Conservation (phyloP, 306 rosid species). For the Trifolium fragiferum region DNA sequence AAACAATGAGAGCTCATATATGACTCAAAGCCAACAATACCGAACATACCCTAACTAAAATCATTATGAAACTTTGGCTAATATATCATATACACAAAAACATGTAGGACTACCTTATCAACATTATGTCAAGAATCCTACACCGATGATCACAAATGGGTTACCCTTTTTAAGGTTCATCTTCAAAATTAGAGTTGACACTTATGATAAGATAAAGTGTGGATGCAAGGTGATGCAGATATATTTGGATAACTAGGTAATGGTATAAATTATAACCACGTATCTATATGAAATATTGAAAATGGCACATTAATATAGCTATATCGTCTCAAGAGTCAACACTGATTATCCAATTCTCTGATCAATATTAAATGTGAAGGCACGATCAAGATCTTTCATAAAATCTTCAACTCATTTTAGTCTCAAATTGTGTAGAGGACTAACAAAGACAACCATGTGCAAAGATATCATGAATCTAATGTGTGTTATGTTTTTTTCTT, state of each 20-base stretch:
- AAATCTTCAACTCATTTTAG: slow-evolving; percentile 11
- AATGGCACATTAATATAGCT: slow-evolving; percentile 25
- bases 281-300: not conserved
- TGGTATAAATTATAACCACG: slow-evolving; percentile 30
- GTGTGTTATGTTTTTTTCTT: slow-evolving; percentile 19
- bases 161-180: not conserved
- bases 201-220: slow-evolving; percentile 37
- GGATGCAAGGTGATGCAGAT: slow-evolving; percentile 24
- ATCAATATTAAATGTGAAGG: not conserved
- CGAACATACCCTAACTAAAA: too few relatives aligned
- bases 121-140: slow-evolving; percentile 6
- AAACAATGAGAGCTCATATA: too few relatives aligned
- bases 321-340: slow-evolving; percentile 30
- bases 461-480: slow-evolving; percentile 23
- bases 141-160: not conserved
- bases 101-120: slow-evolving; percentile 40
- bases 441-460: slow-evolving; percentile 35
- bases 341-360: slow-evolving; percentile 2
- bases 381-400: slow-evolving; percentile 31
- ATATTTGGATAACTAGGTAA: slow-evolving; percentile 32
- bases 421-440: slow-evolving; percentile 5
- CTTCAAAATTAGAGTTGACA: not conserved
- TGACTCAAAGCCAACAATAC: too few relatives aligned
- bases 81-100: not conserved
- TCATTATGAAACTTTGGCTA: not conserved